Percentiles rank a stretch among this genome's conserved stretches.
Evolutionary conservation across 2,329 filamentous ascomycete genomes (phyloP).

Genomic region (Diaporthe aspalathi): DNA sequence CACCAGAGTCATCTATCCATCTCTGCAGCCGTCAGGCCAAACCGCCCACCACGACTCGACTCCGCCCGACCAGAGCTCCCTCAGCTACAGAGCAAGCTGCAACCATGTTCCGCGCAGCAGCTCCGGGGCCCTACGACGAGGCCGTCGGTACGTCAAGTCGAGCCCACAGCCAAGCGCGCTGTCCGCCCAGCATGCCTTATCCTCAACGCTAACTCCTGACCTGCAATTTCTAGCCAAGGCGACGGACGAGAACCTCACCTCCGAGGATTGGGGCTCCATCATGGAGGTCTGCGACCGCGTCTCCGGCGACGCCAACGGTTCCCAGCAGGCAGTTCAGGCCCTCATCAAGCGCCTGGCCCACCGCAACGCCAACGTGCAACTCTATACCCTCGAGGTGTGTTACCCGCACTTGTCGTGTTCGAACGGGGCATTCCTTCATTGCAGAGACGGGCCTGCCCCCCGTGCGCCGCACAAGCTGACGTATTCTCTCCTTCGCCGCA

Average conservation of each 20-base stretch:
- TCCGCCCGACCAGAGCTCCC: constrained; percentile 23
- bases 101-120: constrained; percentile 70
- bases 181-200: not conserved
- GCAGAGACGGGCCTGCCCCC: not conserved
- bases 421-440: not conserved
- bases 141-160: constrained; percentile 62
- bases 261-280: constrained; percentile 76
- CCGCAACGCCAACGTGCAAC: constrained; percentile 94
- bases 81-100: constrained; percentile 44
- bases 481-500: constrained; percentile 49
- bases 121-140: constrained; percentile 69
- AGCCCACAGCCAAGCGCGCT: not conserved
- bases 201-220: constrained; percentile 22
- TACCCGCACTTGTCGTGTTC: constrained; percentile 9
- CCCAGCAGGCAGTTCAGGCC: constrained; percentile 87
- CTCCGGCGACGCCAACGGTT: constrained; percentile 64
- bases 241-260: constrained; percentile 97
- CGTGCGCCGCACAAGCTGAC: constrained; percentile 34
- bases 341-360: constrained; percentile 93
- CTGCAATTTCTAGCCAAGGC: constrained; percentile 68
- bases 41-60: constrained; percentile 26
- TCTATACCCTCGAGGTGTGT: constrained; percentile 87
- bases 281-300: constrained; percentile 74
- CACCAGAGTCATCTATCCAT: not conserved
- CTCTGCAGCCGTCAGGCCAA: constrained; percentile 11